These are phyloP conservation scores for Podaxis sp. DNA, from an alignment of 768 basidiomycete species.

Conservation along the genomic window DNA sequence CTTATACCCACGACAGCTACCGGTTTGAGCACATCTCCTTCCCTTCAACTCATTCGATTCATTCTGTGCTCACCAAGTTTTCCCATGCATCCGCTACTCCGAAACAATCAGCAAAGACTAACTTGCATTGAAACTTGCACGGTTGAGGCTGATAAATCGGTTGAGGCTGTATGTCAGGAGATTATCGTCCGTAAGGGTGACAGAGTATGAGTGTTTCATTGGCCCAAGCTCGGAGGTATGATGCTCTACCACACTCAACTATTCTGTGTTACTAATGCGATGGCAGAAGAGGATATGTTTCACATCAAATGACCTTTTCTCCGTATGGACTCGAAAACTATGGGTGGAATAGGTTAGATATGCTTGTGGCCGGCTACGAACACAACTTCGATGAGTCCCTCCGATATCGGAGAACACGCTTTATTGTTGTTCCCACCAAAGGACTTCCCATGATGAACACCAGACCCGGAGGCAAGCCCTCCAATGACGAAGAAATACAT, in stretches of 20 bases:
- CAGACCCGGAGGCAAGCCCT: slow-evolving; percentile 66
- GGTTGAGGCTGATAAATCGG: slow-evolving; percentile 78
- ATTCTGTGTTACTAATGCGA: slow-evolving; percentile 2
- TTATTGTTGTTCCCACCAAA: slow-evolving; percentile 85
- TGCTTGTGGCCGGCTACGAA: slow-evolving; percentile 83
- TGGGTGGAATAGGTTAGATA: slow-evolving; percentile 88
- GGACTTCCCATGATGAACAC: slow-evolving; percentile 57
- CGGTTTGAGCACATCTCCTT: slow-evolving; percentile 57
- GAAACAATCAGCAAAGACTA: slow-evolving; percentile 33
- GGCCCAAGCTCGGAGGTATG: slow-evolving; percentile 79
- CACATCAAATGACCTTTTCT: slow-evolving; percentile 68
- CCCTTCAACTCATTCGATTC: slow-evolving; percentile 62
- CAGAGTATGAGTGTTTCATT: slow-evolving; percentile 89
- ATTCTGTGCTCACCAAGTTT: slow-evolving; percentile 40
- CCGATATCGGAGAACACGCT: slow-evolving; percentile 92
- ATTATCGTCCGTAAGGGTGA: slow-evolving; percentile 58
- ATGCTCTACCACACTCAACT: background rate
- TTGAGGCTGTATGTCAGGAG: slow-evolving; percentile 84
- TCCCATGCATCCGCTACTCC: slow-evolving; percentile 20
- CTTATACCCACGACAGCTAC: slow-evolving; percentile 24
- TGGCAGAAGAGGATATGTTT: slow-evolving; percentile 68
- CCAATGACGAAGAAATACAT: slow-evolving; percentile 85
- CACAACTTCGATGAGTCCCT: slow-evolving; percentile 77
- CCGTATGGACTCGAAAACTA: slow-evolving; percentile 81
- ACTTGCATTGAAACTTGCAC: slow-evolving; percentile 57